Evolutionary conservation across 371 early-diverging fungal genomes (phyloP).

Genomic region (Mortierella sp.): DNA sequence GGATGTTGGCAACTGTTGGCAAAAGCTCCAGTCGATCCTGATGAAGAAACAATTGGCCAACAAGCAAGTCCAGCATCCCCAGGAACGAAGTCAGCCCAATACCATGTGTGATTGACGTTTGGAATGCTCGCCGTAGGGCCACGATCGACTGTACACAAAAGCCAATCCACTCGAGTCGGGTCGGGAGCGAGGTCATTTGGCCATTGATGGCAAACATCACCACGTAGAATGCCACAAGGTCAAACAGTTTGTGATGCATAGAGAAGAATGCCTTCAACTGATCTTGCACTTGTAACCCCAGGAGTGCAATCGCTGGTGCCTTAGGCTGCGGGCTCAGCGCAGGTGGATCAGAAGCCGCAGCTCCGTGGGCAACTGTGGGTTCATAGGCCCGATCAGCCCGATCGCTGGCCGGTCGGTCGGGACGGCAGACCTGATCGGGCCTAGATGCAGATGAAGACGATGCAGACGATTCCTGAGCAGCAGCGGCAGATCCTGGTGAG

Average conservation of each 20-base stretch:
- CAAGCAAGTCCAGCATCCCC: conserved; percentile 51
- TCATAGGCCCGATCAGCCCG: too few species aligned
- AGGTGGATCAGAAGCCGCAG: too few species aligned
- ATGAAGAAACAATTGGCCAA: conserved; percentile 48
- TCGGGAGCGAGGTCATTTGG: conserved; percentile 52
- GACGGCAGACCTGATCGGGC: too few species aligned
- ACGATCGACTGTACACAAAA: conserved; percentile 53
- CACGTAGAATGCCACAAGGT: conserved; percentile 52
- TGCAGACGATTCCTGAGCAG: too few species aligned
- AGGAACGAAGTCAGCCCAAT: conserved; percentile 49
- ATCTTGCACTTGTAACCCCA: conserved; percentile 20
- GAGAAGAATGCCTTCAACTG: conserved; percentile 49
- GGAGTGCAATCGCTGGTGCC: too few species aligned
- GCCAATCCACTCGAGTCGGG: conserved; percentile 53
- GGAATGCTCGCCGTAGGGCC: conserved; percentile 48
- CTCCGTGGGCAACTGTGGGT: too few species aligned
- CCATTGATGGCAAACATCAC: conserved; percentile 55
- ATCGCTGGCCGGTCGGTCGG: too few species aligned
- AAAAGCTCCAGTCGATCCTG: conserved; percentile 48
- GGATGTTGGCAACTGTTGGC: conserved; percentile 52
- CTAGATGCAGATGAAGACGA: too few species aligned
- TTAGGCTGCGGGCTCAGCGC: too few species aligned
- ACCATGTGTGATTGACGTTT: conserved; percentile 52
- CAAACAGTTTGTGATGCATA: conserved; percentile 53
- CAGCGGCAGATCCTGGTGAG: too few species aligned